A percentile compares a stretch with the other conserved stretches of the same genome.
Conservation (phyloP, 129 eudicot genomes). For the Flaveria brownii region DNA sequence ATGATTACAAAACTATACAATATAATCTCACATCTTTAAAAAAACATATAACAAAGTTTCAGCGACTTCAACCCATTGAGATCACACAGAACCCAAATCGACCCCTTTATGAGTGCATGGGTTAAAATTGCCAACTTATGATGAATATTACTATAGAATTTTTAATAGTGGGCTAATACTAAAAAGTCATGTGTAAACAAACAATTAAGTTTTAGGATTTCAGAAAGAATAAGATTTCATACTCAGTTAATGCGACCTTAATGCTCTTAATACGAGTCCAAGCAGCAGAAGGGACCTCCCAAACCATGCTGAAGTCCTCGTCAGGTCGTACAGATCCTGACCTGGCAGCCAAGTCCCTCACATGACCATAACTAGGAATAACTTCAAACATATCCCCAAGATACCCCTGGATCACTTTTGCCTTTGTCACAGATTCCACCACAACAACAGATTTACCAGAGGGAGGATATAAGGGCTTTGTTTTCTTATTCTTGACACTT, state of each 20-base stretch:
- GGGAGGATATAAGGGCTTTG: conserved; percentile 76
- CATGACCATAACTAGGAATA: conserved; percentile 93
- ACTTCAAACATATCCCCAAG: conserved; percentile 98
- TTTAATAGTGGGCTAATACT: neutral
- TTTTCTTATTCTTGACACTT: conserved; percentile 33
- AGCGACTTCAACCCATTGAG: neutral
- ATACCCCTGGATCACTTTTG: conserved; percentile 92
- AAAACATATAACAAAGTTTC: no score
- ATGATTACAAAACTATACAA: neutral
- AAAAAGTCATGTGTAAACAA: neutral
- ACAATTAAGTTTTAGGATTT: neutral
- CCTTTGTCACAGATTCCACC: conserved; percentile 89
- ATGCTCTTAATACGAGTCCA: conserved; percentile 97
- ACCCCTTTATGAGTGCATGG: neutral
- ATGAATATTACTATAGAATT: neutral
- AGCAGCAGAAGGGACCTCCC: conserved; percentile 97
- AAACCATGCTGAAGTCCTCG: conserved; percentile 92
- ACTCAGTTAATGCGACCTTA: conserved; percentile 83
- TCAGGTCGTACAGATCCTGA: conserved; percentile 93
- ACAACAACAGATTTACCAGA: conserved; percentile 72
- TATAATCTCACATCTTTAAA: neutral
- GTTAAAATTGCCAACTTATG: conserved; percentile 2
- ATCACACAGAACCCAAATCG: neutral
- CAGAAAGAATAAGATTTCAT: conserved; percentile 29
- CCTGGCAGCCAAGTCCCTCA: conserved; percentile 94